Percentiles rank a stretch among this genome's conserved stretches.
These are phyloP conservation scores for Suillus americanus DNA, from an alignment of 768 basidiomycete species.

Conservation along the genomic window DNA sequence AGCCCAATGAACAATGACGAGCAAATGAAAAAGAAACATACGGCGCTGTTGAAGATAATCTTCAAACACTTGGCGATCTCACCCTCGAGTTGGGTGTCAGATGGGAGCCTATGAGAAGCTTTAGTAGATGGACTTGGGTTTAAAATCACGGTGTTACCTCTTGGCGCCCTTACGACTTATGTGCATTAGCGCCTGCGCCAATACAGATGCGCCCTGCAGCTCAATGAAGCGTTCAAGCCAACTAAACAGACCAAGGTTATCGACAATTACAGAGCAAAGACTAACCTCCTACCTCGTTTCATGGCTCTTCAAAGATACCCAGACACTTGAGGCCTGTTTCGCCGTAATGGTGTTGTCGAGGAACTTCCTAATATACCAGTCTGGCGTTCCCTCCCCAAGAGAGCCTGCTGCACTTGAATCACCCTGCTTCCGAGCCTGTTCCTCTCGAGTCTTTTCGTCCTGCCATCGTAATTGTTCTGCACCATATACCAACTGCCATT, in stretches of 20 bases:
- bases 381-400: constrained; percentile 71
- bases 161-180: constrained; percentile 67
- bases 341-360: constrained; percentile 81
- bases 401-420: constrained; percentile 55
- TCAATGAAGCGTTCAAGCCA: constrained; percentile 80
- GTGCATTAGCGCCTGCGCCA: constrained; percentile 75
- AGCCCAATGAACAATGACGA: not conserved
- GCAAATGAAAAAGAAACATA: constrained; percentile 28
- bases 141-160: constrained; percentile 44
- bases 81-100: constrained; percentile 74
- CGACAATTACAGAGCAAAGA: not conserved
- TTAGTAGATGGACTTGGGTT: not conserved
- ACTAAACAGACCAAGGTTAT: constrained; percentile 38
- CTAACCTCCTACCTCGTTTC: constrained; percentile 63
- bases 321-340: constrained; percentile 75
- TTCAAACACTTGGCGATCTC: constrained; percentile 88
- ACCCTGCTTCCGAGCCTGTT: constrained; percentile 57
- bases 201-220: constrained; percentile 80
- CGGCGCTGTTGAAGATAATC: constrained; percentile 71
- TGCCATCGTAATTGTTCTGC: constrained; percentile 81
- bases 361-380: constrained; percentile 93
- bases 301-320: constrained; percentile 76
- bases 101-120: constrained; percentile 26
- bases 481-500: constrained; percentile 88
- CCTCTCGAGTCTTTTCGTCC: constrained; percentile 64